phyloP scores from a whole-genome alignment of 805 yeast species.

The Ogataea methylovora region DNA sequence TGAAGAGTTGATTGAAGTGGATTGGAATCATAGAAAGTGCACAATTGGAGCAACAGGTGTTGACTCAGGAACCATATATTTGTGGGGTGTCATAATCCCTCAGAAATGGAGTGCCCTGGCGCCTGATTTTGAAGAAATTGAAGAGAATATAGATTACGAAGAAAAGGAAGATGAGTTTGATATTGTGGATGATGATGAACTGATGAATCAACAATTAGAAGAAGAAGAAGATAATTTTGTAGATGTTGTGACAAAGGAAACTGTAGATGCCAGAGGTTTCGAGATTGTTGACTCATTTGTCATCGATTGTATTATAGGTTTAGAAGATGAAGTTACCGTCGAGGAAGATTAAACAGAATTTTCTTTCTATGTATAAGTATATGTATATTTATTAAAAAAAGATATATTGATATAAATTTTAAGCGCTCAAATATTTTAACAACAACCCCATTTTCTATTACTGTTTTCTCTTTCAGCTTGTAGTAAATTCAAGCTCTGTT shows the following conservation, averaged over 20 bases:
- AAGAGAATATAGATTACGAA: slow-evolving; percentile 80
- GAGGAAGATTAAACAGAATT: background rate
- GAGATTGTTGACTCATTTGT: slow-evolving; percentile 48
- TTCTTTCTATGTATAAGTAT: background rate
- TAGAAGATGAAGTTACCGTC: slow-evolving; percentile 4
- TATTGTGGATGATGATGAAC: slow-evolving; percentile 58
- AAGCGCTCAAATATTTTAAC: too few relatives aligned
- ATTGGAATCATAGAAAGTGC: slow-evolving; percentile 77
- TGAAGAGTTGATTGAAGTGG: slow-evolving; percentile 80
- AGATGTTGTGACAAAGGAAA: slow-evolving; percentile 61
- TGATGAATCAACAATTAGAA: slow-evolving; percentile 51
- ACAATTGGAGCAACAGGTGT: slow-evolving; percentile 76
- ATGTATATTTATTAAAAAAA: too few relatives aligned
- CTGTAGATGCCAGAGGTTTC: slow-evolving; percentile 67
- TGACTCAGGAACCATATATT: slow-evolving; percentile 73
- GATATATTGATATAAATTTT: too few relatives aligned
- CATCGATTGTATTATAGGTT: slow-evolving; percentile 27
- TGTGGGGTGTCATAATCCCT: slow-evolving; percentile 78
- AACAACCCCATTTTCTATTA: background rate
- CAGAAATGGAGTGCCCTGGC: slow-evolving; percentile 97
- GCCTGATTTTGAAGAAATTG: slow-evolving; percentile 92
- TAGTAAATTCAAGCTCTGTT: slow-evolving; percentile 1
- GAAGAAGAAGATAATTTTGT: slow-evolving; percentile 54
- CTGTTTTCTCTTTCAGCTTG: background rate
- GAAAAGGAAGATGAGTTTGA: slow-evolving; percentile 93